These are phyloP conservation scores for Cyclaneusma minus DNA, from an alignment of 2,329 filamentous ascomycete genomes.

Conservation along the genomic window DNA sequence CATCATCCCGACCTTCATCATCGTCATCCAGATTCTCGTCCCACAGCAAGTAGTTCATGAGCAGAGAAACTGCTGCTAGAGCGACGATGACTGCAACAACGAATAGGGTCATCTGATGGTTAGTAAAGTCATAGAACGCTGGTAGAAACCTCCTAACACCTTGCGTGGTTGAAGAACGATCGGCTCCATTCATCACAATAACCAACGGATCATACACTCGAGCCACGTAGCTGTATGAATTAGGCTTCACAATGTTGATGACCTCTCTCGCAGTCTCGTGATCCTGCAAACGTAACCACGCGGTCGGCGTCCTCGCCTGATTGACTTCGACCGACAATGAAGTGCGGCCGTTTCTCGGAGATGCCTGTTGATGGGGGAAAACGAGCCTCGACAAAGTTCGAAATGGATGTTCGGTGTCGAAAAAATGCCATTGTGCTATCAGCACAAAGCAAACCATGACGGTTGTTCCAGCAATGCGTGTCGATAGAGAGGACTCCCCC, in stretches of 20 bases:
- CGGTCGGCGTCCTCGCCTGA: slow-evolving; percentile 58
- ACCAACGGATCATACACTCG: slow-evolving; percentile 61
- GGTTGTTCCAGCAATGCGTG: slow-evolving; percentile 58
- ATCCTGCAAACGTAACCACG: slow-evolving; percentile 65
- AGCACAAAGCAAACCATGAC: slow-evolving; percentile 60
- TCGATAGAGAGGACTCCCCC: slow-evolving; percentile 52
- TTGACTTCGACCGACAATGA: slow-evolving; percentile 45
- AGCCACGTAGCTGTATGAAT: slow-evolving; percentile 55
- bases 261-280: slow-evolving; percentile 65
- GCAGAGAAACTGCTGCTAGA: slow-evolving; percentile 47
- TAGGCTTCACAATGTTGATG: slow-evolving; percentile 60
- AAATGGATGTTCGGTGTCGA: slow-evolving; percentile 37
- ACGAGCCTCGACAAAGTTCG: slow-evolving; percentile 21
- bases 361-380: slow-evolving; percentile 2
- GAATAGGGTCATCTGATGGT: slow-evolving; percentile 42
- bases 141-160: slow-evolving; percentile 32
- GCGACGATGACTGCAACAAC: slow-evolving; percentile 45
- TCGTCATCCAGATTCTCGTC: slow-evolving; percentile 37
- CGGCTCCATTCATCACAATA: slow-evolving; percentile 53
- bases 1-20: slow-evolving; percentile 25
- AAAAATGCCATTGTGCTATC: slow-evolving; percentile 65
- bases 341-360: slow-evolving; percentile 7
- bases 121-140: slow-evolving; percentile 51
- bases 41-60: slow-evolving; percentile 63
- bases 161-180: slow-evolving; percentile 38